Evolutionary conservation across 768 basidiomycete species (phyloP).

Genomic region (Suillus subalutaceus): DNA sequence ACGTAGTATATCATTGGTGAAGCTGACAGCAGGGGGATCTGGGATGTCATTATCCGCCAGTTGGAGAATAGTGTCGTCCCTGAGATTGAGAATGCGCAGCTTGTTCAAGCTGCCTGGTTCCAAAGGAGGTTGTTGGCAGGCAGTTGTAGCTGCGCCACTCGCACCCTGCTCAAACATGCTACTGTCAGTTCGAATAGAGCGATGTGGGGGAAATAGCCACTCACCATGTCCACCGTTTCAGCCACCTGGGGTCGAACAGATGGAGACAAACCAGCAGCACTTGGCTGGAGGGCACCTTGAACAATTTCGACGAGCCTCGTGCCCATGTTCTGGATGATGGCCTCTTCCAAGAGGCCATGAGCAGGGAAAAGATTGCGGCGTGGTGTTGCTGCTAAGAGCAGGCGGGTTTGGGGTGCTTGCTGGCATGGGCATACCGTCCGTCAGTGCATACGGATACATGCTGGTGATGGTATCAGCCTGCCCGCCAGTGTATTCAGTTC

Average conservation of each 20-base stretch:
- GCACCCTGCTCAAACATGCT: no score
- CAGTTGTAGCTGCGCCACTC: no score
- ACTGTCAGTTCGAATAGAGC: no score
- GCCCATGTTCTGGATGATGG: neutral
- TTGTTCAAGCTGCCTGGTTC: no score
- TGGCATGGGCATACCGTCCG: neutral
- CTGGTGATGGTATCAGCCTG: neutral
- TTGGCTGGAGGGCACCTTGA: neutral
- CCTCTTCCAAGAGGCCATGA: neutral
- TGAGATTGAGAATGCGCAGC: neutral
- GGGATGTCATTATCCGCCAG: neutral
- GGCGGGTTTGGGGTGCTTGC: neutral
- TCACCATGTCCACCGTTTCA: no score
- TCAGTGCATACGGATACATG: neutral
- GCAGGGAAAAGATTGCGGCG: no score
- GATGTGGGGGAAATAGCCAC: no score
- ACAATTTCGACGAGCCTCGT: neutral
- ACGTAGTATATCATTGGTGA: conserved; percentile 20
- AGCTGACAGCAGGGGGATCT: conserved; percentile 11
- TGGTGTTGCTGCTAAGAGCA: neutral
- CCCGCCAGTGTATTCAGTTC: neutral
- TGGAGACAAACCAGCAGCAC: no score
- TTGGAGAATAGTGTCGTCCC: neutral
- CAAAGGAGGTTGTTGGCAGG: no score
- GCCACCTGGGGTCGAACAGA: no score